Percentiles rank a stretch among this genome's conserved stretches.
Conservation (phyloP, 495 filamentous ascomycete species). For the Daldinia decipiens region DNA sequence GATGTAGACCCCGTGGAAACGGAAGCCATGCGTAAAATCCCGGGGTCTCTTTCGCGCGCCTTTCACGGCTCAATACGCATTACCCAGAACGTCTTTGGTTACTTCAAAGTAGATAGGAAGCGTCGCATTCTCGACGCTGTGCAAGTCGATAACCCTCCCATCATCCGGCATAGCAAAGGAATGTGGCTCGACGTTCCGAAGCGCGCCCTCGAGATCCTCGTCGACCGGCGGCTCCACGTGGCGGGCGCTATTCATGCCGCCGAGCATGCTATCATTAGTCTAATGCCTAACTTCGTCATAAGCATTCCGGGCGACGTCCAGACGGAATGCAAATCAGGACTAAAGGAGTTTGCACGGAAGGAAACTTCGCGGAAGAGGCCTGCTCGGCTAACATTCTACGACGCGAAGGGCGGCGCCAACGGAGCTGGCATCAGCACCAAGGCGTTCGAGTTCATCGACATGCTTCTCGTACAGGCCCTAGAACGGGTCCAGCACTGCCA, state of each 20-base stretch:
- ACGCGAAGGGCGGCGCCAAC: constrained; percentile 85
- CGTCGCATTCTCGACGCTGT: constrained; percentile 90
- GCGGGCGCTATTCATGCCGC: constrained; percentile 94
- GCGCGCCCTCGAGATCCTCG: constrained; percentile 79
- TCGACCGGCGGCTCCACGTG: constrained; percentile 75
- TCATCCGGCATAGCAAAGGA: constrained; percentile 83
- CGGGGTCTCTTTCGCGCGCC: constrained; percentile 62
- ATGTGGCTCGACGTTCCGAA: constrained; percentile 97
- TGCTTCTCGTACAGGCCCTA: constrained; percentile 80
- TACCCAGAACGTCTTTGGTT: constrained; percentile 88
- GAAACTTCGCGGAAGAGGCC: constrained; percentile 77
- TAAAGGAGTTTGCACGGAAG: constrained; percentile 79
- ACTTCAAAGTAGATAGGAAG: constrained; percentile 90
- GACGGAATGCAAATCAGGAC: constrained; percentile 87
- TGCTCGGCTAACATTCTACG: constrained; percentile 91
- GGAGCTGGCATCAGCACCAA: constrained; percentile 89
- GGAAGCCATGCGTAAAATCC: constrained; percentile 78
- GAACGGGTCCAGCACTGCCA: constrained; percentile 73
- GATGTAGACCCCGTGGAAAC: constrained; percentile 93
- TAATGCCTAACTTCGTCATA: constrained; percentile 91
- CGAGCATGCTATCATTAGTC: constrained; percentile 85
- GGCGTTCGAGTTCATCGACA: constrained; percentile 90
- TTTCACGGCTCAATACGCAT: constrained; percentile 89
- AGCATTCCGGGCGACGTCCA: constrained; percentile 85
- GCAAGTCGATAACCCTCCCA: constrained; percentile 90